Evolutionary conservation across 257 asterid genomes (phyloP).

Genomic region (Mentha longifolia): DNA sequence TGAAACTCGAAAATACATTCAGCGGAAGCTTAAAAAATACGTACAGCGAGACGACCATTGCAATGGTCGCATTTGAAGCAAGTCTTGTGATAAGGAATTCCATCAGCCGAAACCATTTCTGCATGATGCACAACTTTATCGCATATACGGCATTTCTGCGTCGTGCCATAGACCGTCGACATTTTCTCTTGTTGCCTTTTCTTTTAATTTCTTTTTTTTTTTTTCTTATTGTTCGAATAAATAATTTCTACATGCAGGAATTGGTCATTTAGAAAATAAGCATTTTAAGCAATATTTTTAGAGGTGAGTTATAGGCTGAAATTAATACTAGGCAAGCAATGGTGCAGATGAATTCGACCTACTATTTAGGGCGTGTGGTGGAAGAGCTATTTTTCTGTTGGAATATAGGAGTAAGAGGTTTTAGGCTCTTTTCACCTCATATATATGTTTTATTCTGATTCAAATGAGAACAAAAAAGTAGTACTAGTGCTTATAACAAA

Average conservation of each 20-base stretch:
- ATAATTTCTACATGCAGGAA: background rate
- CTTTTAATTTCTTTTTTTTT: no score
- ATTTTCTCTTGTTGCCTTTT: no score
- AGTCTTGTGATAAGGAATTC: slow-evolving; percentile 57
- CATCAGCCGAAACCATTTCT: slow-evolving; percentile 67
- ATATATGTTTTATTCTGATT: background rate
- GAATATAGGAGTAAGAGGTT: background rate
- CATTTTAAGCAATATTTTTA: slow-evolving; percentile 5
- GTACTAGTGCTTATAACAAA: no score
- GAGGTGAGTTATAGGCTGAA: slow-evolving; percentile 26
- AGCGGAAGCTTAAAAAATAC: background rate
- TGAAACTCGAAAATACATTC: background rate
- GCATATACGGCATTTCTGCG: slow-evolving; percentile 65
- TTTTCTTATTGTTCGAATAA: no score
- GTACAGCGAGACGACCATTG: slow-evolving; percentile 60
- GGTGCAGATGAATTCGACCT: slow-evolving; percentile 41
- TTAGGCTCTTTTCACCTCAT: background rate
- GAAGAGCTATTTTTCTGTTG: slow-evolving; percentile 17
- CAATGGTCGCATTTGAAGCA: slow-evolving; percentile 70
- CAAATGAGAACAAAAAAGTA: background rate
- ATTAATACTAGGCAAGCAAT: slow-evolving; percentile 27
- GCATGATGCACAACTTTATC: slow-evolving; percentile 61
- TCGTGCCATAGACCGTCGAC: slow-evolving; percentile 37
- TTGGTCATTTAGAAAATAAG: background rate
- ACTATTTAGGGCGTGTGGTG: slow-evolving; percentile 34